Base-by-base conservation (phyloP, 2,329 filamentous ascomycete genomes). In the Davidsoniella eucalypti region DNA sequence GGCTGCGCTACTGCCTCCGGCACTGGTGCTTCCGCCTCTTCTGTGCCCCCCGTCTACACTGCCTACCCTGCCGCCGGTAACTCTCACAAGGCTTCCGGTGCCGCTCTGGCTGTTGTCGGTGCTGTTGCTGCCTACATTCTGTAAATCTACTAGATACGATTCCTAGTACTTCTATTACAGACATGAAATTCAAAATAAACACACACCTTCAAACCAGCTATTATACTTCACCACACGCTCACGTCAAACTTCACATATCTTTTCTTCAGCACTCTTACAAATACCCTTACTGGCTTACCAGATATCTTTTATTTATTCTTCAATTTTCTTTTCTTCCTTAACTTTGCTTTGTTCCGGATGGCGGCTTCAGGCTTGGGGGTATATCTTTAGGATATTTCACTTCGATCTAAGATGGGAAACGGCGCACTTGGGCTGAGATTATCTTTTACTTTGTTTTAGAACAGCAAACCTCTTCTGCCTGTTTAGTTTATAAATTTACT, bases 21-120 rank as follows among this genome's bases (percentile, higher is more conserved):
- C 36, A 48, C 38, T 41, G 37, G 36, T 2, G 46, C 36, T 10
- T 12, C 36, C 3, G 36, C n/a, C 1, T 29, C 46, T 1, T 17
- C 47, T 29, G 39, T 43, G 23, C 51, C 43, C 14, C 51, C 51
- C 47, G 42, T 53, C n/a, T 53, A 53, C 47, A 53, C 51, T 8
- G 47, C 47, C 10, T 53, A 53, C 33, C 51, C 51, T 12, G 51
- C 47, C 18, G 51, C 51, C n/a, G 51, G 47, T 12, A 50, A 29
- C 38, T 33, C 47, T 1, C 43, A 49, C 47, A 41, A 53, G 47
- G 47, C 51, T 18, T 45, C 47, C 6, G 51, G 51, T 42, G 51
- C 47, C 7, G 51, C 51, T 26, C 47, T 53, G 26, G 51, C 51
- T 1, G 51, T 50, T 10, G 47, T 53, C 23, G 51, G 36, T 33